Percentiles rank a stretch among this genome's conserved stretches.
Evolutionary conservation across 495 filamentous ascomycete genomes (phyloP).

Genomic region (Aspergillus cristatus): DNA sequence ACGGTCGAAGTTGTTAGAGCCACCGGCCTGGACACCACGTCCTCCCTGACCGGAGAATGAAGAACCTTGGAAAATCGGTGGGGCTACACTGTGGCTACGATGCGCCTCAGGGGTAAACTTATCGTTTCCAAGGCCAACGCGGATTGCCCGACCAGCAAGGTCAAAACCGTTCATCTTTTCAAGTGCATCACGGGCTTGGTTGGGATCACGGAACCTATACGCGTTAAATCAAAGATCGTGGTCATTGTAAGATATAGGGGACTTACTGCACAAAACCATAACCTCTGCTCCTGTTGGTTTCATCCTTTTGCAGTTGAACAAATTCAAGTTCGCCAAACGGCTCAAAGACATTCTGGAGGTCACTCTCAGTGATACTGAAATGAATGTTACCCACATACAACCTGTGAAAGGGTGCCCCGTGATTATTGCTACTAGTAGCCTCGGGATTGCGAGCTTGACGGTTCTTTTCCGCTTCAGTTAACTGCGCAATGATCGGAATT

Average conservation of each 20-base stretch:
- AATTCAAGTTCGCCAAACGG: conserved; percentile 98
- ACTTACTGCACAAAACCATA: conserved; percentile 99
- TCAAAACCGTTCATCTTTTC: conserved; percentile 99
- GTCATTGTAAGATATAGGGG: background rate
- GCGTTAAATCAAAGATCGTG: conserved; percentile 6
- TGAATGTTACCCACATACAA: conserved; percentile 99
- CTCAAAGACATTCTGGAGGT: conserved; percentile 93
- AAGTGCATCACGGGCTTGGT: conserved; percentile 83
- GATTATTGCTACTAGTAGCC: conserved; percentile 50
- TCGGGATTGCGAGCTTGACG: conserved; percentile 87
- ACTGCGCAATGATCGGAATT: conserved; percentile 96
- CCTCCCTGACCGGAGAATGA: conserved; percentile 88
- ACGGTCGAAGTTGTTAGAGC: conserved; percentile 78
- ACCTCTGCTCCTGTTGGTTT: conserved; percentile 80
- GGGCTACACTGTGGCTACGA: conserved; percentile 63
- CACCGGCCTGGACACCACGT: conserved; percentile 75
- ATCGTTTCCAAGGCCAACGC: conserved; percentile 99
- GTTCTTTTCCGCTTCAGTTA: conserved; percentile 99
- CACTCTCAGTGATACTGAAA: conserved; percentile 97
- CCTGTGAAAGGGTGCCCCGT: conserved; percentile 89
- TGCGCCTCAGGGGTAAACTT: conserved; percentile 99
- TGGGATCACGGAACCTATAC: conserved; percentile 79
- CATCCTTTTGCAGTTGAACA: conserved; percentile 93
- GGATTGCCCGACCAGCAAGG: conserved; percentile 92
- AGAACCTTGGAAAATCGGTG: conserved; percentile 82